Conservation (phyloP, 1,284 basidiomycete genomes). For the Sporisorium iseilematis-ciliati region DNA sequence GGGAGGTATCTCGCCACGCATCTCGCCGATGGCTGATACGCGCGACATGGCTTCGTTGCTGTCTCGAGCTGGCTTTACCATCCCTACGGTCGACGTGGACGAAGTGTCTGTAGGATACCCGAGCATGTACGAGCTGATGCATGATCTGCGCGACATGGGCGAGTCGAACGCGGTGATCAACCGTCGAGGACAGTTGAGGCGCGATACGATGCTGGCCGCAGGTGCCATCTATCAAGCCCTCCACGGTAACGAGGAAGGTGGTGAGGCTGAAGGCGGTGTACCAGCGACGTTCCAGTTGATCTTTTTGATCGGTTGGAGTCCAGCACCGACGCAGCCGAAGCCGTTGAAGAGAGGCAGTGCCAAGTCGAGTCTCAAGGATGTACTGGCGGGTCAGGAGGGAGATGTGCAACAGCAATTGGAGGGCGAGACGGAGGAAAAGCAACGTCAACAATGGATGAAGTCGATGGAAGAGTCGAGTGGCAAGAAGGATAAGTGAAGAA, state of each 20-base stretch:
- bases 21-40: conserved; percentile 97
- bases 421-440: conserved; percentile 23
- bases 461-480: conserved; percentile 25
- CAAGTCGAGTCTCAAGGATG: conserved; percentile 82
- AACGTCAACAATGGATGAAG: conserved; percentile 34
- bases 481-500: conserved; percentile 7
- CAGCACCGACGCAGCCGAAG: conserved; percentile 84
- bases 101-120: conserved; percentile 93
- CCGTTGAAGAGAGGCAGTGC: conserved; percentile 87
- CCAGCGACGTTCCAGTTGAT: conserved; percentile 97
- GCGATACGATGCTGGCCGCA: conserved; percentile 90
- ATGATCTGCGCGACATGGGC: conserved; percentile 94
- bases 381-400: conserved; percentile 39
- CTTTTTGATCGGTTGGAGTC: conserved; percentile 99
- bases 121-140: conserved; percentile 93
- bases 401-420: conserved; percentile 31
- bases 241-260: conserved; percentile 44
- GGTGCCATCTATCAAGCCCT: conserved; percentile 92
- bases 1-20: conserved; percentile 92
- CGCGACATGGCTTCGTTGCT: conserved; percentile 77
- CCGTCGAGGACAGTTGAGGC: conserved; percentile 76
- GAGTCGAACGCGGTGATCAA: conserved; percentile 89
- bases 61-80: conserved; percentile 89
- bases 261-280: conserved; percentile 76
- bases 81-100: conserved; percentile 95